Base-by-base conservation (phyloP, 495 filamentous ascomycete species). In the Hypoxylon rickii region DNA sequence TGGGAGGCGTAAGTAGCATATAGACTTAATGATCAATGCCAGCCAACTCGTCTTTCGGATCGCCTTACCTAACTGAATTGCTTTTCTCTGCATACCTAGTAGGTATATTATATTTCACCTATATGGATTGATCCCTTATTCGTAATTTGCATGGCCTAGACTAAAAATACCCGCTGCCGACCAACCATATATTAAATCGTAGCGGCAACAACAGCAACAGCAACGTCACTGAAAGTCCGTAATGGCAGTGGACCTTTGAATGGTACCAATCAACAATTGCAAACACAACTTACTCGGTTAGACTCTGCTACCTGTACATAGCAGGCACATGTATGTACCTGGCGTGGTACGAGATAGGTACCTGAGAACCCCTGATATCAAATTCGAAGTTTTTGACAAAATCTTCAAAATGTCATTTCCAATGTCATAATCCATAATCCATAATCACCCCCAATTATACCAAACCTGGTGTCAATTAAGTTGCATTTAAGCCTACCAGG, bases 301-400 rank as follows among this genome's bases (percentile, higher is more conserved):
- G n/a, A n/a, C n/a, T 29, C 10, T 10, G 24, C 24, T 29, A 29
- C 24, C 24, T 29, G 24, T 38, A 38, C 34, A 16, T 38, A 38
- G n/a, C 5, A 7, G 12, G 32, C 12, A 36, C 32, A 36, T 36
- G 26, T 31, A 31, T 5, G 26, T 5, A 31, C 5, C 11, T 34
- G 32, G 5, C 10, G 32, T 5, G 3, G 13, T 34, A 3, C 32
- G 8, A 3, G 24, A 29, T 29, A 10, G 5, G 4, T 39, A 19
- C 8, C n/a, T 44, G 4, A 22, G 24, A 24, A 52, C 50, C 47
- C 52, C 47, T 47, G 52, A 48, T 31, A 16, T 44, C 42, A 17
- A 38, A 44, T 48, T 44, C 38, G 46, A 53, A 36, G 32, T 16
- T 52, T 56, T 52, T 56, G 43, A 62, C 52, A 62, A 62, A 62